Evolutionary conservation across 2,329 filamentous ascomycete species (phyloP).

Genomic region (Zasmidium citrigriseum): DNA sequence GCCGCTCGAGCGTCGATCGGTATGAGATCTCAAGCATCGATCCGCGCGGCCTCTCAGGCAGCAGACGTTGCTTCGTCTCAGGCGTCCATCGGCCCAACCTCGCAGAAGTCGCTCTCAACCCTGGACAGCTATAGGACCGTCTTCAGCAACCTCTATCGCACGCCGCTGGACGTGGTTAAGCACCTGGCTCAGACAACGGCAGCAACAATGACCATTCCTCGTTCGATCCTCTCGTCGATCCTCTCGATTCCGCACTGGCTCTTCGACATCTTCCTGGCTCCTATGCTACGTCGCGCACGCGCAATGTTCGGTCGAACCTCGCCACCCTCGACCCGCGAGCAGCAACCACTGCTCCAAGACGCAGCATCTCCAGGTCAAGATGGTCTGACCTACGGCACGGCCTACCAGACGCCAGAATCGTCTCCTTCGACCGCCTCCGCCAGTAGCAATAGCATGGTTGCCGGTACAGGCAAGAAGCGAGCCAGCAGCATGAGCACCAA

Average conservation of each 20-base stretch:
- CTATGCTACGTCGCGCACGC: constrained; percentile 29
- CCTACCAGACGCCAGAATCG: constrained; percentile 24
- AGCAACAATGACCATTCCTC: constrained; percentile 28
- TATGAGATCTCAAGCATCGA: too few species aligned
- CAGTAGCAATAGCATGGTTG: constrained; percentile 11
- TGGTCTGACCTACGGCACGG: constrained; percentile 27
- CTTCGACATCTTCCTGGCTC: constrained; percentile 34
- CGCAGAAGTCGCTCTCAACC: constrained; percentile 16
- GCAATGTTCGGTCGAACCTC: neutral
- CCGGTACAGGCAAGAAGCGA: constrained; percentile 31
- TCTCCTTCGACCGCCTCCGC: constrained; percentile 7
- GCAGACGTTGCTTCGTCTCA: too few species aligned
- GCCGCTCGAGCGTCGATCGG: too few species aligned
- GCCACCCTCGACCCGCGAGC: neutral
- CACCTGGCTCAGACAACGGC: constrained; percentile 33
- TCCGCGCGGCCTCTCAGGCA: constrained; percentile 7
- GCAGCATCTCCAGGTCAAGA: constrained; percentile 6
- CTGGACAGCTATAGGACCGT: constrained; percentile 26
- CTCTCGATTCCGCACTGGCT: constrained; percentile 38
- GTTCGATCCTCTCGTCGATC: constrained; percentile 31
- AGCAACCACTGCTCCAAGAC: constrained; percentile 12
- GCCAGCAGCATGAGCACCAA: constrained; percentile 5
- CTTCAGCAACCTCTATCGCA: constrained; percentile 31
- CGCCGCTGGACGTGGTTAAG: constrained; percentile 33
- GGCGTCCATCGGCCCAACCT: constrained; percentile 15